phyloP scores from a whole-genome alignment of 768 basidiomycete species.

The Pulveroboletus sp. region DNA sequence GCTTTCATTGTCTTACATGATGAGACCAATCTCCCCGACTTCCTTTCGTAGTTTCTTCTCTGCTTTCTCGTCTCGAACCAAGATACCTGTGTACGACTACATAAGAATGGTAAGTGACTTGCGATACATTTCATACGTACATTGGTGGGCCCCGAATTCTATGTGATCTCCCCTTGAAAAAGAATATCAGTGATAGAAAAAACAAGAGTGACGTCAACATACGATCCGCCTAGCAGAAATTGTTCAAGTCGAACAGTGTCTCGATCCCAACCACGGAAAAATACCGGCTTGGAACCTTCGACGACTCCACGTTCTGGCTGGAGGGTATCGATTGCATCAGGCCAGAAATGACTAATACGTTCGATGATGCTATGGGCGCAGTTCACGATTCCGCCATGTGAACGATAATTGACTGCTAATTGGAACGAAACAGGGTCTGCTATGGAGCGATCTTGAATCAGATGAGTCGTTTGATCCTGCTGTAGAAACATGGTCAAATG shows the following conservation, averaged over 20 bases:
- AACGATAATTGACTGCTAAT: conserved; percentile 64
- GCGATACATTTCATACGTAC: conserved; percentile 32
- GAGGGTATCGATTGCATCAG: conserved; percentile 59
- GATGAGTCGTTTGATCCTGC: conserved; percentile 19
- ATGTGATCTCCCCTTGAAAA: conserved; percentile 42
- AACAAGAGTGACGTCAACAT: conserved; percentile 1
- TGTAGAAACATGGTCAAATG: conserved; percentile 1
- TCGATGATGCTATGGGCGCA: conserved; percentile 65
- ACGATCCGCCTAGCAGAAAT: conserved; percentile 55
- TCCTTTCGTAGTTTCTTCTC: conserved; percentile 43
- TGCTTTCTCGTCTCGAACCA: conserved; percentile 63
- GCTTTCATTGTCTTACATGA: conserved; percentile 42
- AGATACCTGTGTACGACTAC: conserved; percentile 45
- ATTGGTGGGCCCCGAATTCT: conserved; percentile 66
- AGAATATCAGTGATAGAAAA: conserved; percentile 8
- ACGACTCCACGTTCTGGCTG: conserved; percentile 54
- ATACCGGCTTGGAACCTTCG: conserved; percentile 54
- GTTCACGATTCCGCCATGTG: conserved; percentile 71
- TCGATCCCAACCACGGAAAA: conserved; percentile 49
- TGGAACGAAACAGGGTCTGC: conserved; percentile 46
- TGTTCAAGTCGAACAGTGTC: conserved; percentile 47
- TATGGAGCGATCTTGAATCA: conserved; percentile 13
- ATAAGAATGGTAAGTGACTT: not conserved
- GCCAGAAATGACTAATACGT: conserved; percentile 62
- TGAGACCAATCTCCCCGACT: conserved; percentile 57